Evolutionary conservation across 768 basidiomycete species (phyloP).

Genomic region (Xerocomus spinulosus): DNA sequence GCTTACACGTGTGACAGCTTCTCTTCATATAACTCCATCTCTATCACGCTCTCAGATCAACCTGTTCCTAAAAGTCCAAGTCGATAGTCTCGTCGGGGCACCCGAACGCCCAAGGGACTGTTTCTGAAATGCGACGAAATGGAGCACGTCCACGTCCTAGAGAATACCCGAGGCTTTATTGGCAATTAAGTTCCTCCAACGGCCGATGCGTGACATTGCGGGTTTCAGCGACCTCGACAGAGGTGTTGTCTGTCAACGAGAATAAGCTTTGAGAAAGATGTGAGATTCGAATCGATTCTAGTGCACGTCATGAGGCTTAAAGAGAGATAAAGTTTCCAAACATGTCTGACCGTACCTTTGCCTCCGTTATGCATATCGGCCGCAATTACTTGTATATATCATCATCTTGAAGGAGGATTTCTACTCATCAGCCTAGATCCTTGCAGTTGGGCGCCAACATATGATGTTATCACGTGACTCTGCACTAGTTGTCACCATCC

Average conservation of each 20-base stretch:
- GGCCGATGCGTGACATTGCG: slow-evolving; percentile 97
- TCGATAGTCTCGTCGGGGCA: too few species aligned
- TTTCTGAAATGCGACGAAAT: slow-evolving; percentile 93
- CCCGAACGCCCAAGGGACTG: too few species aligned
- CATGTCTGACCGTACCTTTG: slow-evolving; percentile 57
- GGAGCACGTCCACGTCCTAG: slow-evolving; percentile 95
- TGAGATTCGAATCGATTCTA: slow-evolving; percentile 90
- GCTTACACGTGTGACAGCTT: too few species aligned
- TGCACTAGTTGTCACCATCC: too few species aligned
- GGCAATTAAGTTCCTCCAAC: slow-evolving; percentile 94
- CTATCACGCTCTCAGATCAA: too few species aligned
- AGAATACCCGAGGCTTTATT: slow-evolving; percentile 99
- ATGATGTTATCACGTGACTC: slow-evolving; percentile 17
- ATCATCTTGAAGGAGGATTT: too few species aligned
- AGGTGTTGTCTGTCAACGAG: slow-evolving; percentile 92
- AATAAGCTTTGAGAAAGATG: slow-evolving; percentile 96
- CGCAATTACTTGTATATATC: slow-evolving; percentile 66
- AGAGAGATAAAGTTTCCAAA: neutral
- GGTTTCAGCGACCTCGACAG: slow-evolving; percentile 90
- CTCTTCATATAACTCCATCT: too few species aligned
- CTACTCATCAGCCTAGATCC: too few species aligned
- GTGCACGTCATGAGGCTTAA: slow-evolving; percentile 89
- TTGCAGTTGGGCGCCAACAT: too few species aligned
- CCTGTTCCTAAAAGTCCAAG: too few species aligned
- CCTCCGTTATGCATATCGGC: slow-evolving; percentile 95